phyloP scores from a whole-genome alignment of 1,284 basidiomycete species.

The Tylopilus orsonianus region DNA sequence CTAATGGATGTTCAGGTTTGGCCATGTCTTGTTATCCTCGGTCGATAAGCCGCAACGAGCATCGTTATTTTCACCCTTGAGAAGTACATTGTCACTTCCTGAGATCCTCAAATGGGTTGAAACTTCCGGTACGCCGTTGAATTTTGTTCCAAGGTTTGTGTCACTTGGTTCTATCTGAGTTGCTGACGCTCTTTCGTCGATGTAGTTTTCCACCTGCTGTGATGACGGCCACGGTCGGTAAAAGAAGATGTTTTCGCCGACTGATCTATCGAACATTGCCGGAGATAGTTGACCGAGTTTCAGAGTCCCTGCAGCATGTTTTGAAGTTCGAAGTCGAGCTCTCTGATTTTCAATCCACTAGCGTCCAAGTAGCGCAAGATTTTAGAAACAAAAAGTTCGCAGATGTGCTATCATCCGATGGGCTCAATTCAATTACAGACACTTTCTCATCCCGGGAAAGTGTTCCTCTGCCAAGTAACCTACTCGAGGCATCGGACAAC shows the following conservation, averaged over 20 bases:
- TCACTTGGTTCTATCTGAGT: not conserved
- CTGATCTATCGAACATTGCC: constrained; percentile 52
- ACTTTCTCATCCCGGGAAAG: not conserved
- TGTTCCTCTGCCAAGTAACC: not conserved
- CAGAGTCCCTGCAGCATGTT: constrained; percentile 19
- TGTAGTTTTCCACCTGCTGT: constrained; percentile 48
- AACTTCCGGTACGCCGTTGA: constrained; percentile 32
- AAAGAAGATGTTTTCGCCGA: constrained; percentile 49
- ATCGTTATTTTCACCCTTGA: constrained; percentile 52
- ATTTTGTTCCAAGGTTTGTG: constrained; percentile 58
- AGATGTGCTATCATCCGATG: not conserved
- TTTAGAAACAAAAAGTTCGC: not conserved
- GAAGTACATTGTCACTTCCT: constrained; percentile 42
- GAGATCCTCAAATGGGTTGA: constrained; percentile 50
- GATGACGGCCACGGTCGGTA: constrained; percentile 36
- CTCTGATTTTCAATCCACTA: constrained; percentile 1
- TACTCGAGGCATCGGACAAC: not conserved
- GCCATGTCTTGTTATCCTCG: constrained; percentile 55
- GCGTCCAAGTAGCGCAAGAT: not conserved
- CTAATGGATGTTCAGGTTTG: constrained; percentile 43
- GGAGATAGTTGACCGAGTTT: constrained; percentile 9
- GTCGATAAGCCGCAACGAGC: constrained; percentile 33
- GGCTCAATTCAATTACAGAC: not conserved
- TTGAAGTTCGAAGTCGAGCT: constrained; percentile 42
- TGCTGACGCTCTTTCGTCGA: constrained; percentile 3